phyloP scores from a whole-genome alignment of 139 green algal species.

The Mychonastes homosphaera region DNA sequence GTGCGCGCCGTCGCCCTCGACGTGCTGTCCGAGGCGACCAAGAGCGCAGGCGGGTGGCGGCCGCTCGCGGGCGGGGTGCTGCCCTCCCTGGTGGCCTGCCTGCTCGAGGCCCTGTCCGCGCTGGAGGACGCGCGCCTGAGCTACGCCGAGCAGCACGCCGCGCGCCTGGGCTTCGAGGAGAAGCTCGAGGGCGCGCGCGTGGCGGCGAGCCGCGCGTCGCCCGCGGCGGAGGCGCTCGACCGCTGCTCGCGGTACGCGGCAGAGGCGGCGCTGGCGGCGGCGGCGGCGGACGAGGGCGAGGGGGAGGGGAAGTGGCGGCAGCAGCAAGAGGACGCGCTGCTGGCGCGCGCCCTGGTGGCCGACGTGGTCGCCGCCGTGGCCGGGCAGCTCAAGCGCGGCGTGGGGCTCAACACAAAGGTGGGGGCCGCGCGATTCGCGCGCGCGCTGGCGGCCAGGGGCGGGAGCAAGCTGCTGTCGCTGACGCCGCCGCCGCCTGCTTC shows the following conservation, averaged over 20 bases:
- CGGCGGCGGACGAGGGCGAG: slow-evolving; percentile 1
- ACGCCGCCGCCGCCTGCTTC: neutral
- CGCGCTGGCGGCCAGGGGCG: slow-evolving; percentile 25
- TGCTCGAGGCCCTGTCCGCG: slow-evolving; percentile 77
- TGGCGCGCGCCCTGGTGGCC: slow-evolving; percentile 13
- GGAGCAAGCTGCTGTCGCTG: too few species aligned
- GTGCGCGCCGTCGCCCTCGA: slow-evolving; percentile 36
- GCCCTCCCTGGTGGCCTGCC: slow-evolving; percentile 45
- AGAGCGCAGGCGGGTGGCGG: slow-evolving; percentile 21
- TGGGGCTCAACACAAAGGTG: slow-evolving; percentile 60
- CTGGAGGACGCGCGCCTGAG: slow-evolving; percentile 61
- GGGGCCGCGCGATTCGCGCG: slow-evolving; percentile 66
- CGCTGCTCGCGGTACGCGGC: slow-evolving; percentile 42
- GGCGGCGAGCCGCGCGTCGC: slow-evolving; percentile 25
- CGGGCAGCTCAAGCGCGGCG: slow-evolving; percentile 34
- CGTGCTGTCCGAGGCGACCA: slow-evolving; percentile 35
- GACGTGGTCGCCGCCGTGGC: slow-evolving; percentile 22
- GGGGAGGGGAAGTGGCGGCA: neutral
- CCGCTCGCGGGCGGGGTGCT: slow-evolving; percentile 48
- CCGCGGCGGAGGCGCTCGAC: slow-evolving; percentile 62
- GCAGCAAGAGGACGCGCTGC: too few species aligned
- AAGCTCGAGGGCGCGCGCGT: slow-evolving; percentile 52
- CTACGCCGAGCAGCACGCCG: slow-evolving; percentile 66
- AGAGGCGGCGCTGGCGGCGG: slow-evolving; percentile 25
- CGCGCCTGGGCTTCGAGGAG: slow-evolving; percentile 54